phyloP scores from a whole-genome alignment of 1,139 yeast genomes.

The Trichomonascaceae sp. region DNA sequence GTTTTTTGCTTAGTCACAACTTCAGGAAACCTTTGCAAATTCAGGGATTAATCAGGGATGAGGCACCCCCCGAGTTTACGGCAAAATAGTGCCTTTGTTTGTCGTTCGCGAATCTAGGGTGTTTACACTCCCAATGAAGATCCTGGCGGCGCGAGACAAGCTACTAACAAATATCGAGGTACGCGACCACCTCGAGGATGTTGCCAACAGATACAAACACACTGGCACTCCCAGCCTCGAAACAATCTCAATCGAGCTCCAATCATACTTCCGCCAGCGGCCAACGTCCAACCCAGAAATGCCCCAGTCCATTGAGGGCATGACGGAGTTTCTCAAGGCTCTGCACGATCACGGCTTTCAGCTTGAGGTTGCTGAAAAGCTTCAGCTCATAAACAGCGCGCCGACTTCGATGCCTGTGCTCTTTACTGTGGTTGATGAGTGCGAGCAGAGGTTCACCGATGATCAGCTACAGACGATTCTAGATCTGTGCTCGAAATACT shows the following conservation, averaged over 20 bases:
- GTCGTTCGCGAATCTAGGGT: too few species aligned
- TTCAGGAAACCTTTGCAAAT: too few species aligned
- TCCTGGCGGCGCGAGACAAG: conserved; percentile 40
- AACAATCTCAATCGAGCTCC: conserved; percentile 48
- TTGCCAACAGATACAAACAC: conserved; percentile 30
- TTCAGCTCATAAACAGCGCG: conserved; percentile 69
- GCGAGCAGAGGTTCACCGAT: conserved; percentile 67
- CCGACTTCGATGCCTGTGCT: conserved; percentile 72
- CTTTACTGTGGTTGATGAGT: conserved; percentile 76
- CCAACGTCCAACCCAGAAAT: conserved; percentile 28
- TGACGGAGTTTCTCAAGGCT: conserved; percentile 32
- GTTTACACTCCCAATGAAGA: conserved; percentile 20
- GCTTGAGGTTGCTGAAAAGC: conserved; percentile 69
- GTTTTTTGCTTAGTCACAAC: too few species aligned
- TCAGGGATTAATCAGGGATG: too few species aligned
- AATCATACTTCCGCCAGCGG: conserved; percentile 35
- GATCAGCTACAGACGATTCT: conserved; percentile 29
- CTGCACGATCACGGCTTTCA: conserved; percentile 42
- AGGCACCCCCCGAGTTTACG: too few species aligned
- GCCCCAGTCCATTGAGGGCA: conserved; percentile 34
- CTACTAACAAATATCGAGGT: conserved; percentile 68
- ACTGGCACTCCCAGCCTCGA: conserved; percentile 33
- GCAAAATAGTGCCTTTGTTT: too few species aligned
- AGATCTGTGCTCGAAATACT: conserved; percentile 8
- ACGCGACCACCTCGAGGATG: conserved; percentile 39